Base-by-base conservation (phyloP, 495 filamentous ascomycete species). In the Hyphodiscus hymeniophilus region DNA sequence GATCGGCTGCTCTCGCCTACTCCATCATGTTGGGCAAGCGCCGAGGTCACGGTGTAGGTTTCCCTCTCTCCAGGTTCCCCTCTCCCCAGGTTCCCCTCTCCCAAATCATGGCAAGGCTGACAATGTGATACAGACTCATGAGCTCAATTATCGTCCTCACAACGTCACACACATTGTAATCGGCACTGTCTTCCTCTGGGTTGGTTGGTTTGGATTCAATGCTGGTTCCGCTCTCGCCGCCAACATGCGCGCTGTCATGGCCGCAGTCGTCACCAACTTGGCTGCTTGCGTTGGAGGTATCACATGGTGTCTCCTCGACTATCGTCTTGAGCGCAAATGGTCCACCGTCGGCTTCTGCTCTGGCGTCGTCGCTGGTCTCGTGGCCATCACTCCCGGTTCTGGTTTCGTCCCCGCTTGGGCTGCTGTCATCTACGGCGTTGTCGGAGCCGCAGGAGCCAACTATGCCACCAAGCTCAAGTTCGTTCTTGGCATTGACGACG, bases 171-270 rank as follows among this genome's bases (percentile, higher is more conserved):
- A 95, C 64, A 88, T 98, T 54, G 91, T 96, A 28, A 80, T 98
- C 38, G 92, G 92, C 3, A 98, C 92, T 11, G 89, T 96, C 42
- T 96, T 98, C 73, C 82, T 98, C 36, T 98, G 92, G 92, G 89
- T 97, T 39, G 92, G 92, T 22, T 98, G 92, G 92, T 96, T 96
- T 62, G 92, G 92, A 42, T 98, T 98, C 78, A 98, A 98, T 61
- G 92, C 86, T 44, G 92, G 92, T 49, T 87, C 82, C 18, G 92
- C 91, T n/a, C 74, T 95, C 32, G 75, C 80, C 34, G 90, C 89
- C 51, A 96, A 94, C 67, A 66, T 94, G 66, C 84, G 92, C 56
- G 81, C 92, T 46, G 77, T 86, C 58, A 84, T 87, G 81, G 84
- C 84, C 36, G 77, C 73, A 35, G 64, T 85, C 8, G 75, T 84